phyloP scores from a whole-genome alignment of 1,284 basidiomycete genomes.

The Schizophyllum amplum region DNA sequence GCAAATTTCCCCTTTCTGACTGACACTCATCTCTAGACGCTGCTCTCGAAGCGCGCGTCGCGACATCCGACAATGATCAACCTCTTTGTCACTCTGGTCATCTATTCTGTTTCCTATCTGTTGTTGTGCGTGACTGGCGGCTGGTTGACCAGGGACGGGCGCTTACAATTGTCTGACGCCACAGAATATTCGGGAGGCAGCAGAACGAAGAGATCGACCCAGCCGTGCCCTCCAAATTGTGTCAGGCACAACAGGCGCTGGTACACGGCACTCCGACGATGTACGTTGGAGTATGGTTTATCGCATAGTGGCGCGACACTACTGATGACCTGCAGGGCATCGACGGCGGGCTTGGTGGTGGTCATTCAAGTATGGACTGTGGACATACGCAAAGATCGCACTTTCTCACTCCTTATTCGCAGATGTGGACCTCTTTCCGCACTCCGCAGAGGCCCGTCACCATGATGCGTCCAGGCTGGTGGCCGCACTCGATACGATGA shows the following conservation, averaged over 20 bases:
- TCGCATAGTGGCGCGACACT: neutral
- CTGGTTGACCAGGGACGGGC: neutral
- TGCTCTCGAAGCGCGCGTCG: conserved; percentile 30
- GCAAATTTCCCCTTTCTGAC: neutral
- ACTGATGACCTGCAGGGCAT: conserved; percentile 28
- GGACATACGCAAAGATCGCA: neutral
- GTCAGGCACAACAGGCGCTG: conserved; percentile 42
- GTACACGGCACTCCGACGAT: conserved; percentile 45
- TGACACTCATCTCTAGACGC: neutral
- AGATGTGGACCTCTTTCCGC: conserved; percentile 32
- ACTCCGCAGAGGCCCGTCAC: conserved; percentile 10
- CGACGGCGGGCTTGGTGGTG: conserved; percentile 37
- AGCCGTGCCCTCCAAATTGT: conserved; percentile 21
- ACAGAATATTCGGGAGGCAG: conserved; percentile 30
- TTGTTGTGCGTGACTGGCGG: conserved; percentile 33
- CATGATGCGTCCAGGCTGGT: neutral
- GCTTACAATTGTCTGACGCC: neutral
- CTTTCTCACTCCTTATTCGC: neutral
- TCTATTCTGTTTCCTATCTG: conserved; percentile 44
- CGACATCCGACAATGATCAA: conserved; percentile 43
- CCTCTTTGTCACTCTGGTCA: conserved; percentile 43
- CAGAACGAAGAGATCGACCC: conserved; percentile 14
- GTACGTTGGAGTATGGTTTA: conserved; percentile 29
- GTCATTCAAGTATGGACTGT: conserved; percentile 35
- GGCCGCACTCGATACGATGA: neutral